Percentiles rank a stretch among this genome's conserved stretches.
These are phyloP conservation scores for Penicillium flavigenum DNA, from an alignment of 495 filamentous ascomycete species.

Conservation along the genomic window DNA sequence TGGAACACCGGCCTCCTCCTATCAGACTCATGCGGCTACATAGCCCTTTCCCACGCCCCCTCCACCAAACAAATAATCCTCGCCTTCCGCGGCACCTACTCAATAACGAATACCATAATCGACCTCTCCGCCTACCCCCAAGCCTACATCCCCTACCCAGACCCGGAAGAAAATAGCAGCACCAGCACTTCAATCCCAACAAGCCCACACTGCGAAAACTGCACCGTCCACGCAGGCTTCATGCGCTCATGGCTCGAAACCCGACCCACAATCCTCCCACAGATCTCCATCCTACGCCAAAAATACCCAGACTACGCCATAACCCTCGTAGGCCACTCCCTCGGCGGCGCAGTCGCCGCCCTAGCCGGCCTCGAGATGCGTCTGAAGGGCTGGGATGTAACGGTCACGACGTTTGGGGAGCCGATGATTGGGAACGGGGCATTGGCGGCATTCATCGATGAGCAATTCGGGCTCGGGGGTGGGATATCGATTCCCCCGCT, in stretches of 20 bases:
- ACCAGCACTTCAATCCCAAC: slow-evolving; percentile 4
- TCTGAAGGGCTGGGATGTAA: slow-evolving; percentile 64
- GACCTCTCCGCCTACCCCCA: slow-evolving; percentile 88
- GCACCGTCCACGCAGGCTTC: slow-evolving; percentile 91
- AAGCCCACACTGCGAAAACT: slow-evolving; percentile 62
- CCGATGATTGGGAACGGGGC: slow-evolving; percentile 77
- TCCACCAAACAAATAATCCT: slow-evolving; percentile 67
- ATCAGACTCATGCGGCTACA: slow-evolving; percentile 90
- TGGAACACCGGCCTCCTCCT: slow-evolving; percentile 89
- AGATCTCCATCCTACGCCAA: slow-evolving; percentile 52
- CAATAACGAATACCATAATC: slow-evolving; percentile 81
- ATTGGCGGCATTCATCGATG: slow-evolving; percentile 67
- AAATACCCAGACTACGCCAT: slow-evolving; percentile 69
- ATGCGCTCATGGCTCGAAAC: slow-evolving; percentile 77
- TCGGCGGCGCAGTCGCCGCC: slow-evolving; percentile 89
- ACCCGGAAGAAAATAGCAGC: slow-evolving; percentile 28
- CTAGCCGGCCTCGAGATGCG: slow-evolving; percentile 78
- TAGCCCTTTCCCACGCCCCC: slow-evolving; percentile 75
- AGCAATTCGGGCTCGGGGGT: slow-evolving; percentile 55
- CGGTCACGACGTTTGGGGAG: slow-evolving; percentile 90
- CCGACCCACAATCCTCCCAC: slow-evolving; percentile 59
- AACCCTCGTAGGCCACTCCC: slow-evolving; percentile 81
- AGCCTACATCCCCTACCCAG: slow-evolving; percentile 80
- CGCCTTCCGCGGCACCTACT: slow-evolving; percentile 96
- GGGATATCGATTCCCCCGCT: slow-evolving; percentile 14